Evolutionary conservation across 2,329 filamentous ascomycete genomes (phyloP).

Genomic region (Aspergillus sp.): DNA sequence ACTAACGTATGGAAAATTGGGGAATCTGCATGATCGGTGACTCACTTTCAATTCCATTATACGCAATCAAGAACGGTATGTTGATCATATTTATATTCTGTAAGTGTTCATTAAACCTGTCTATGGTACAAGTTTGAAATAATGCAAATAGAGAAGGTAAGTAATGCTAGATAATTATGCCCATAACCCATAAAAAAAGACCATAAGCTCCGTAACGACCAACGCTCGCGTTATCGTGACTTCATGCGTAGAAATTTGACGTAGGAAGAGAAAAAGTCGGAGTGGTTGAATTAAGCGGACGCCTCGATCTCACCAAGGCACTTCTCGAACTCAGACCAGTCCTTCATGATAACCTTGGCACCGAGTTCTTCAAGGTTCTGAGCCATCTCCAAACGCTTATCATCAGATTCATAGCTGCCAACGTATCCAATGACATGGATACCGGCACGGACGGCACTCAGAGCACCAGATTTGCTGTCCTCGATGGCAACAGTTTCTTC

Average conservation of each 20-base stretch:
- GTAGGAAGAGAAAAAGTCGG: constrained; percentile 5
- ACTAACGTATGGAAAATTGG: neutral
- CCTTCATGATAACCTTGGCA: constrained; percentile 51
- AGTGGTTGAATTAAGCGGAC: constrained; percentile 1
- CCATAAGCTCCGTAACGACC: constrained; percentile 16
- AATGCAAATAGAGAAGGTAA: constrained; percentile 8
- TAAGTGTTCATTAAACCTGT: constrained; percentile 7
- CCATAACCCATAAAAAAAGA: constrained; percentile 2
- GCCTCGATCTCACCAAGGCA: constrained; percentile 37
- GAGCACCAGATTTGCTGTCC: constrained; percentile 78
- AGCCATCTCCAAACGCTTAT: constrained; percentile 58
- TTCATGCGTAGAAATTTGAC: constrained; percentile 13
- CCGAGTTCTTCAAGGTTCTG: constrained; percentile 54
- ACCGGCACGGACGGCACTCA: constrained; percentile 65
- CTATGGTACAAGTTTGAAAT: constrained; percentile 11
- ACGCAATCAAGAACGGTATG: too few relatives aligned
- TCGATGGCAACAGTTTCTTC: constrained; percentile 72
- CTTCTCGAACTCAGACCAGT: constrained; percentile 41
- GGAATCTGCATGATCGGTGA: neutral
- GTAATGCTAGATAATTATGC: constrained; percentile 2
- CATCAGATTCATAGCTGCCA: constrained; percentile 59
- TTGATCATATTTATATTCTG: too few relatives aligned
- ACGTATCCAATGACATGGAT: constrained; percentile 81
- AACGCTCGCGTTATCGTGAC: constrained; percentile 27
- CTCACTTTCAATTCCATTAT: too few relatives aligned